These are phyloP conservation scores for Epicoccum sorghinum DNA, from an alignment of 2,329 filamentous ascomycete genomes.

Conservation along the genomic window DNA sequence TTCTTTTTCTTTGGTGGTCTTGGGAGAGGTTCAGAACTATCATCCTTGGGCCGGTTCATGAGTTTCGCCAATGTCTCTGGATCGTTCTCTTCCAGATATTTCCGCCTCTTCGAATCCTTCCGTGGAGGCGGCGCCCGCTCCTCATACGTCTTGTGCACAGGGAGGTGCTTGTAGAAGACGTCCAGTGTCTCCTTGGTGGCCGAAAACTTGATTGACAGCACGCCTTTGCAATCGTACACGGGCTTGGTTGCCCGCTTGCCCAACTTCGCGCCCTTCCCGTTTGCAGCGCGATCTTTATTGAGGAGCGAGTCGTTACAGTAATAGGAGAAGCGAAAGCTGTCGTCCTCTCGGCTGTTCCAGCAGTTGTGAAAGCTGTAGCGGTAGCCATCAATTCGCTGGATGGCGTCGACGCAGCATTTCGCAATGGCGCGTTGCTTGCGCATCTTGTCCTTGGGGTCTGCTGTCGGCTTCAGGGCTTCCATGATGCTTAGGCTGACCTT, in stretches of 20 bases:
- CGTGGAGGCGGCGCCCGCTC: conserved; percentile 51
- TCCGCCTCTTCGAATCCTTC: conserved; percentile 48
- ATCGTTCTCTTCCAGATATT: conserved; percentile 43
- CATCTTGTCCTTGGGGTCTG: conserved; percentile 50
- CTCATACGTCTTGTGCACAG: conserved; percentile 55
- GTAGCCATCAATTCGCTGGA: conserved; percentile 55
- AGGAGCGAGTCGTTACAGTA: conserved; percentile 58
- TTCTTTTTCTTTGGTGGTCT: conserved; percentile 35
- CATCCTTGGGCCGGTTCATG: conserved; percentile 26
- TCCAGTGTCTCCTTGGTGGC: conserved; percentile 49
- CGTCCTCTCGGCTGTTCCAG: conserved; percentile 55
- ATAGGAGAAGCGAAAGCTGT: conserved; percentile 55
- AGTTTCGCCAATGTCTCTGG: conserved; percentile 40
- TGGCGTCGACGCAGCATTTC: conserved; percentile 52
- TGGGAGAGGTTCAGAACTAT: conserved; percentile 26
- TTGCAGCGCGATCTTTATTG: conserved; percentile 57
- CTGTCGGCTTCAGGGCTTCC: conserved; percentile 43
- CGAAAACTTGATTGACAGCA: conserved; percentile 57
- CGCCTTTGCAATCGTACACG: conserved; percentile 57
- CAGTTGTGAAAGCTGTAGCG: conserved; percentile 58
- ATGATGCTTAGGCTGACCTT: conserved; percentile 43
- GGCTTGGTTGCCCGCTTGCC: conserved; percentile 51
- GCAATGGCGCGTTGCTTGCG: conserved; percentile 55
- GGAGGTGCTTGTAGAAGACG: conserved; percentile 55
- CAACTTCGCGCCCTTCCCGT: conserved; percentile 49